phyloP scores from a whole-genome alignment of 352 stramenopile genomes.

The Phytophthora colocasiae region DNA sequence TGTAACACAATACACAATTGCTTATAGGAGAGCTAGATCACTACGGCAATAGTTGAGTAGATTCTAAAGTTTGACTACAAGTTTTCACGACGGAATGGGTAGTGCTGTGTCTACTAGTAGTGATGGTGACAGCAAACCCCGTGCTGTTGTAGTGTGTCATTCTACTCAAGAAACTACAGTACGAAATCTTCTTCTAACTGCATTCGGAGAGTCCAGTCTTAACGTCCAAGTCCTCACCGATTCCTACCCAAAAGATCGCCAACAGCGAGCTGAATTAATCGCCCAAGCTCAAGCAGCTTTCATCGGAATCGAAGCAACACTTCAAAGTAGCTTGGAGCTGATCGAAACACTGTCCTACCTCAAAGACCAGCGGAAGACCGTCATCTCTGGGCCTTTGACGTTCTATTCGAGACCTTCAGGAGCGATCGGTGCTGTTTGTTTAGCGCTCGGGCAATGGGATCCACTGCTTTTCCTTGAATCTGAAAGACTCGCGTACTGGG shows the following conservation, averaged over 20 bases:
- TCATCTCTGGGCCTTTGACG: constrained; percentile 46
- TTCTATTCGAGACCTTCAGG: constrained; percentile 55
- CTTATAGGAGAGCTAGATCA: too few species aligned
- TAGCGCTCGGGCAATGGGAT: constrained; percentile 53
- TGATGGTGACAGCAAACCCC: constrained; percentile 10
- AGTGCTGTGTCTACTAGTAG: constrained; percentile 26
- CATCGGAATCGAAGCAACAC: constrained; percentile 46
- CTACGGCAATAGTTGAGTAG: too few species aligned
- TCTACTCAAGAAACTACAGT: constrained; percentile 22
- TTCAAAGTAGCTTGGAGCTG: constrained; percentile 42
- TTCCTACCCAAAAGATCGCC: constrained; percentile 37
- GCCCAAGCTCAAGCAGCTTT: constrained; percentile 36
- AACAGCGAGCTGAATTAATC: constrained; percentile 43
- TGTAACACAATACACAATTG: too few species aligned
- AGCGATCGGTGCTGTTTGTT: constrained; percentile 52
- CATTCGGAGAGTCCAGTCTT: background rate
- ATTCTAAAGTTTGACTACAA: too few species aligned
- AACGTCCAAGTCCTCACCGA: constrained; percentile 50
- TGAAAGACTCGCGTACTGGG: constrained; percentile 21
- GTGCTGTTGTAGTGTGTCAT: constrained; percentile 28
- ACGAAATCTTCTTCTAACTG: constrained; percentile 6
- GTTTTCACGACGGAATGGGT: constrained; percentile 6
- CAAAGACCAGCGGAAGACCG: constrained; percentile 50
- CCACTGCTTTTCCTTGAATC: constrained; percentile 36
- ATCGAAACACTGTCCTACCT: constrained; percentile 60